phyloP scores from a whole-genome alignment of 1,284 basidiomycete species.

The Ceratobasidium sp. region DNA sequence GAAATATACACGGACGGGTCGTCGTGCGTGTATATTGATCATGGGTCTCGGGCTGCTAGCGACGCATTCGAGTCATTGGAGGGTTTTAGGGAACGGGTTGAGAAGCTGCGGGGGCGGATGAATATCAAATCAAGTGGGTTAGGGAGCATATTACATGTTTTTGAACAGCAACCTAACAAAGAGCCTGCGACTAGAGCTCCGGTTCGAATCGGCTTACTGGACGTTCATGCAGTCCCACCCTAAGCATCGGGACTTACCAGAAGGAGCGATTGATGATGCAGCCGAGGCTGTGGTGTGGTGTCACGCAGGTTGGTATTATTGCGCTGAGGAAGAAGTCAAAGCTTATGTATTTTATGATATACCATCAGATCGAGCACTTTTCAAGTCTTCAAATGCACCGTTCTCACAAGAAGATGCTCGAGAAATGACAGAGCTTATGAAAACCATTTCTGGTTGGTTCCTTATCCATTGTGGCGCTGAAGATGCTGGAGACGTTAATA shows the following conservation, averaged over 20 bases:
- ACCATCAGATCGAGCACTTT: conserved; percentile 10
- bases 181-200: background rate
- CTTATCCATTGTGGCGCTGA: background rate
- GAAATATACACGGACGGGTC: background rate
- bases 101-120: background rate
- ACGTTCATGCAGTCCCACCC: conserved; percentile 38
- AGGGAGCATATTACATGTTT: too few species aligned
- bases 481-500: background rate
- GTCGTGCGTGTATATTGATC: background rate
- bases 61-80: background rate
- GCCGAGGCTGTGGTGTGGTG: conserved; percentile 39
- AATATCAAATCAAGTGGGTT: background rate
- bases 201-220: conserved; percentile 29
- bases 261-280: conserved; percentile 2
- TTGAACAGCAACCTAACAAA: background rate
- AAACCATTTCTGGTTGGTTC: background rate
- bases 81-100: background rate
- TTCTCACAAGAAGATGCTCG: conserved; percentile 4
- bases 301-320: conserved; percentile 30
- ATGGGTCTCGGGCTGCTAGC: background rate
- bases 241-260: conserved; percentile 12
- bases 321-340: background rate
- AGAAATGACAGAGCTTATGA: conserved; percentile 1
- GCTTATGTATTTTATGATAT: too few species aligned
- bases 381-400: background rate